These are phyloP conservation scores for Laetiporus sulphureus DNA, from an alignment of 1,284 basidiomycete genomes.

Conservation along the genomic window DNA sequence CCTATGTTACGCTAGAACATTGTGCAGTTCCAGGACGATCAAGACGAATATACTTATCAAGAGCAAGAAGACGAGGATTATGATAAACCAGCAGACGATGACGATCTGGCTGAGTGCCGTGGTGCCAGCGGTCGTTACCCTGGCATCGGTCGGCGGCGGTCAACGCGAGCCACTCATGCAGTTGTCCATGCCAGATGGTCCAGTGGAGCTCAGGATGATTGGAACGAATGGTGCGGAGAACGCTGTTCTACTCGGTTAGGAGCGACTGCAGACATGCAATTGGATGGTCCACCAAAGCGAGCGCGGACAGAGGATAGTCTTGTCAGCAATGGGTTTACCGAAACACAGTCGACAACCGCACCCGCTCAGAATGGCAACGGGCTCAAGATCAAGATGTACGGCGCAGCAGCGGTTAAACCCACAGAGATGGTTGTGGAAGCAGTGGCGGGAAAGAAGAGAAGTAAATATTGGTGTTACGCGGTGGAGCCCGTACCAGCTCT, in stretches of 20 bases:
- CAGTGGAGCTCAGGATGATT: slow-evolving; percentile 39
- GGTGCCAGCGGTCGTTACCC: slow-evolving; percentile 44
- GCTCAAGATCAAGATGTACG: slow-evolving; percentile 30
- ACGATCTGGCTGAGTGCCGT: slow-evolving; percentile 37
- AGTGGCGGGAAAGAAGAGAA: slow-evolving; percentile 69
- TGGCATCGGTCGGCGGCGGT: slow-evolving; percentile 69
- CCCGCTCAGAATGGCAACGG: slow-evolving; percentile 26
- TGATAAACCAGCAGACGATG: slow-evolving; percentile 50
- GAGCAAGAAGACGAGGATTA: slow-evolving; percentile 57
- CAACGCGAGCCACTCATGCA: slow-evolving; percentile 40
- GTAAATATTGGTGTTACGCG: slow-evolving; percentile 79
- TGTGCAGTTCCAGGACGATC: slow-evolving; percentile 45
- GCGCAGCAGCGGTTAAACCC: slow-evolving; percentile 57
- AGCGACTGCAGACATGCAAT: slow-evolving; percentile 40
- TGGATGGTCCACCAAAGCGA: slow-evolving; percentile 55
- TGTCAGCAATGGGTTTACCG: slow-evolving; percentile 45
- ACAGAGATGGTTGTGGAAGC: slow-evolving; percentile 65
- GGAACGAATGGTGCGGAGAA: slow-evolving; percentile 61
- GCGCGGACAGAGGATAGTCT: slow-evolving; percentile 63
- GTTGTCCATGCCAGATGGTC: slow-evolving; percentile 50
- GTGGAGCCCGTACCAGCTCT: slow-evolving; percentile 51
- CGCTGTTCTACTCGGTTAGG: slow-evolving; percentile 65
- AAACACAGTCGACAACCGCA: slow-evolving; percentile 6
- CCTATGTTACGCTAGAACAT: too few species aligned
- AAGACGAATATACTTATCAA: slow-evolving; percentile 49